Evolutionary conservation across 805 yeast species (phyloP).

Genomic region (Yamadazyma sp.): DNA sequence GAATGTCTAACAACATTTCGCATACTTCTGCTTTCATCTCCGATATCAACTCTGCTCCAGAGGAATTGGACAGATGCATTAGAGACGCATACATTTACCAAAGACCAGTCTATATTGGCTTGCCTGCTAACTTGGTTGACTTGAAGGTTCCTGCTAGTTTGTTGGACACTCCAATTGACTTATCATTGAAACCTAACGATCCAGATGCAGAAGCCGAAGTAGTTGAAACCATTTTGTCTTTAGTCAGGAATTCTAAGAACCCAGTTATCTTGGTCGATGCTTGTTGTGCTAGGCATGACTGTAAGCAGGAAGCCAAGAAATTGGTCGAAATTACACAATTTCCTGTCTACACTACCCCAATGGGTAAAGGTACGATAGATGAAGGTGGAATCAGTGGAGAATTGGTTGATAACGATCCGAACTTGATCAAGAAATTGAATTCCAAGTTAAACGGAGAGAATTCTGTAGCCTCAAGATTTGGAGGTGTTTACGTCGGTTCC

Average conservation of each 20-base stretch:
- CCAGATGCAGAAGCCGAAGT: constrained; percentile 39
- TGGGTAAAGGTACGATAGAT: constrained; percentile 41
- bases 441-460: constrained; percentile 21
- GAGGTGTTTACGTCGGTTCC: constrained; percentile 42
- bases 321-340: constrained; percentile 40
- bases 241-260: constrained; percentile 29
- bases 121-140: constrained; percentile 42
- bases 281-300: constrained; percentile 39
- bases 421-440: constrained; percentile 23
- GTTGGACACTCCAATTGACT: constrained; percentile 37
- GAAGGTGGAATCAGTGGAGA: constrained; percentile 37
- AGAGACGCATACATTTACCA: constrained; percentile 39
- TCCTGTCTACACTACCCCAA: constrained; percentile 41
- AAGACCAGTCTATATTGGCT: constrained; percentile 41
- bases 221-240: constrained; percentile 25
- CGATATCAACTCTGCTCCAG: constrained; percentile 35
- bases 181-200: constrained; percentile 32
- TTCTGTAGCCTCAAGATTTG: constrained; percentile 28
- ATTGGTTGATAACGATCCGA: constrained; percentile 25
- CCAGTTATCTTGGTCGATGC: constrained; percentile 42
- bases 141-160: constrained; percentile 34
- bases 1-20: constrained; percentile 39
- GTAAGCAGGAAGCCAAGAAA: constrained; percentile 32
- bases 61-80: constrained; percentile 40
- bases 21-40: constrained; percentile 38